These are phyloP conservation scores for Xylaria grammica DNA, from an alignment of 495 filamentous ascomycete species.

Conservation along the genomic window DNA sequence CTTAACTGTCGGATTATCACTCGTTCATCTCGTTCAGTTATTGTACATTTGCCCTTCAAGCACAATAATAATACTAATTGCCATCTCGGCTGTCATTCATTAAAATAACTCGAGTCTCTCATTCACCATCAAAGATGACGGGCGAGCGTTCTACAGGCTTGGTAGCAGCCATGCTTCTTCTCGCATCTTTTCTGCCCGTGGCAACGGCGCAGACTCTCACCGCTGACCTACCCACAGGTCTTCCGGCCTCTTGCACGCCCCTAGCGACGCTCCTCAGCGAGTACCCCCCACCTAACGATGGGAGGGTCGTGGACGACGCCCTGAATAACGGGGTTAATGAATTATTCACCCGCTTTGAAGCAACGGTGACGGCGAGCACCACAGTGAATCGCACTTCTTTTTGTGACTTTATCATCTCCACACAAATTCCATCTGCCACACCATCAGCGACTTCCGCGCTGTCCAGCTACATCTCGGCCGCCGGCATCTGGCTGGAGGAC, in stretches of 20 bases:
- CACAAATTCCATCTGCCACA: not conserved
- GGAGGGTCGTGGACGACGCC: not conserved
- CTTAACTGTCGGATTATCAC: too few species aligned
- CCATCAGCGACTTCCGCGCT: not conserved
- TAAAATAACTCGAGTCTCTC: too few species aligned
- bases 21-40: too few species aligned
- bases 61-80: too few species aligned
- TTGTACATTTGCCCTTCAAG: too few species aligned
- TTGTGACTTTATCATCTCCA: not conserved
- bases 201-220: not conserved
- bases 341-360: not conserved
- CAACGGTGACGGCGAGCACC: not conserved
- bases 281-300: not conserved
- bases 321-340: not conserved
- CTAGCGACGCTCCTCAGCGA: not conserved
- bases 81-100: too few species aligned
- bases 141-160: not conserved
- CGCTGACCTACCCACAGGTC: not conserved
- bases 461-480: conserved; percentile 1
- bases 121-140: not conserved
- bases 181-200: not conserved
- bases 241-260: not conserved
- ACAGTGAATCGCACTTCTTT: not conserved
- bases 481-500: not conserved
- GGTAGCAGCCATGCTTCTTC: not conserved